Conservation (phyloP, 345 rosid species). For the Alliaria petiolata region DNA sequence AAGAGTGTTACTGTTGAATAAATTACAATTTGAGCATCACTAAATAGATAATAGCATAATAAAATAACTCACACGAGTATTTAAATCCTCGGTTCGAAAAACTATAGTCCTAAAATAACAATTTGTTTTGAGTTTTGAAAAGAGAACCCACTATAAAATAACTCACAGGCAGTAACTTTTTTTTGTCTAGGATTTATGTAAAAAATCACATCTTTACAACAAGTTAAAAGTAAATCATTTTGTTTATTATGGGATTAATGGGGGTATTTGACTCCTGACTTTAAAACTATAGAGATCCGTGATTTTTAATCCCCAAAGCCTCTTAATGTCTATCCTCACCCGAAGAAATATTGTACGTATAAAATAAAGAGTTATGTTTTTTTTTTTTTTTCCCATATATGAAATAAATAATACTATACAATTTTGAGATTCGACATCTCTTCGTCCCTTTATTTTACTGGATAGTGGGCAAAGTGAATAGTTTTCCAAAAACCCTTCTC, state of each 20-base stretch:
- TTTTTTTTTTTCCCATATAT: background rate
- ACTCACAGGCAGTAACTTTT: background rate
- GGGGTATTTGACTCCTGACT: background rate
- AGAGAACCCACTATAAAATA: no score
- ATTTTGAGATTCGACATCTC: background rate
- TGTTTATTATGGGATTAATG: background rate
- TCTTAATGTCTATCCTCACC: background rate
- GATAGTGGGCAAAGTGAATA: background rate
- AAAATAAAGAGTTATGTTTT: background rate
- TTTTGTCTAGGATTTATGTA: background rate
- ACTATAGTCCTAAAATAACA: no score
- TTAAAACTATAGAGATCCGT: background rate
- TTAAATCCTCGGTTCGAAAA: no score
- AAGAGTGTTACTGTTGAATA: no score
- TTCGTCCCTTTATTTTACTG: slow-evolving; percentile 4
- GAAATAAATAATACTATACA: background rate
- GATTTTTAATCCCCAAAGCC: background rate
- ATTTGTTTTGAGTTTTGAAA: no score
- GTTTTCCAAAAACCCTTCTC: slow-evolving; percentile 10
- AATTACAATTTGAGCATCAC: no score
- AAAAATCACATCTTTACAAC: background rate
- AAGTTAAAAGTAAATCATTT: background rate
- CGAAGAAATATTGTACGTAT: background rate
- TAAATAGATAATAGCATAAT: no score
- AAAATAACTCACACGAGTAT: no score